phyloP scores from a whole-genome alignment of 192 early-diverging fungal species.

The Coemansia sp. region DNA sequence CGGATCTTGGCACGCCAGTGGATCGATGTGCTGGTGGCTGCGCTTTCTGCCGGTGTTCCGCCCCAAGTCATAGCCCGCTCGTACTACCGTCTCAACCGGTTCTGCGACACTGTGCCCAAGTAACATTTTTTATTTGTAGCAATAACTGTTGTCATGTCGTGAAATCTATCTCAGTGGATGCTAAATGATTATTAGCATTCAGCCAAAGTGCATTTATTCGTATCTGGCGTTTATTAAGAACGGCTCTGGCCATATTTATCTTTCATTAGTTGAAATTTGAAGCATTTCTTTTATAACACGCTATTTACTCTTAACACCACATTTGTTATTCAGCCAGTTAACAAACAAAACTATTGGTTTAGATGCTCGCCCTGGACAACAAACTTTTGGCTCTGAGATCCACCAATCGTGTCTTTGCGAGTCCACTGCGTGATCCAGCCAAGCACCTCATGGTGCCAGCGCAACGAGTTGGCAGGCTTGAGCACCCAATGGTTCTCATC shows the following conservation, averaged over 20 bases:
- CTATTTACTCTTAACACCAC: no score
- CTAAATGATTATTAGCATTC: no score
- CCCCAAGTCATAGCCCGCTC: conserved; percentile 36
- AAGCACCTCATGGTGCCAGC: conserved; percentile 71
- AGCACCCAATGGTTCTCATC: conserved; percentile 75
- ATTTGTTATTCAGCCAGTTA: no score
- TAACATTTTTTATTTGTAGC: no score
- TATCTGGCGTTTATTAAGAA: no score
- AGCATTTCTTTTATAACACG: no score
- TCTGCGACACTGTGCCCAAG: conserved; percentile 10
- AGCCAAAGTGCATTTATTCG: no score
- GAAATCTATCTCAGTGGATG: no score
- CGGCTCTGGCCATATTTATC: no score
- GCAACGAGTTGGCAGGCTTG: conserved; percentile 69
- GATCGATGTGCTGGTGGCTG: conserved; percentile 28
- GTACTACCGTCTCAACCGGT: conserved; percentile 22
- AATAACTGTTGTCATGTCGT: no score
- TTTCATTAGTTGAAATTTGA: no score
- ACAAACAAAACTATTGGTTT: not conserved
- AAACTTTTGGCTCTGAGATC: not conserved
- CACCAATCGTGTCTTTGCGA: conserved; percentile 29
- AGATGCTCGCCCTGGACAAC: conserved; percentile 33
- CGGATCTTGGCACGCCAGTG: conserved; percentile 11
- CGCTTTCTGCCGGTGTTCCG: conserved; percentile 28
- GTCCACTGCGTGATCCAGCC: conserved; percentile 54